Evolutionary conservation across 2,329 filamentous ascomycete species (phyloP).

Genomic region (Immersiporthe knoxdaviesiana): DNA sequence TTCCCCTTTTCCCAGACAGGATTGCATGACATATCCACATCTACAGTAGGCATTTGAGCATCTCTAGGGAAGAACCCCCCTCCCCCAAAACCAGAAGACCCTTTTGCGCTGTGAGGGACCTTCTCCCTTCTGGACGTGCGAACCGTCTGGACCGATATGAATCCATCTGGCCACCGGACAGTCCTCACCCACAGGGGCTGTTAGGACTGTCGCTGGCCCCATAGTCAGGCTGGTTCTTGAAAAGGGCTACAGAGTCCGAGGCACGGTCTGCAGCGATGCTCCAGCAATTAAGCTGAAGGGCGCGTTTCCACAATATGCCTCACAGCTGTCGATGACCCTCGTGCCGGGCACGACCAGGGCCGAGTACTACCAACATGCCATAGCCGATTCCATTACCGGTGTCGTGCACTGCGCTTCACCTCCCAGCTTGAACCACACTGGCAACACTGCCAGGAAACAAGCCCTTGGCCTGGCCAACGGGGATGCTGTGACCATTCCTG

Average conservation of each 20-base stretch:
- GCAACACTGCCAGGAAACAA: background rate
- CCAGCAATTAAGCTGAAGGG: background rate
- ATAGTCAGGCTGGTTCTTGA: conserved; percentile 23
- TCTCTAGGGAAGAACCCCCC: no score
- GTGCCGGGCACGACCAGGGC: background rate
- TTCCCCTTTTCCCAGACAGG: background rate
- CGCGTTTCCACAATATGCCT: conserved; percentile 8
- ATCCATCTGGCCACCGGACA: background rate
- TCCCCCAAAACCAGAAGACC: background rate
- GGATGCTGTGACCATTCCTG: background rate
- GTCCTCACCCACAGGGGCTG: conserved; percentile 23
- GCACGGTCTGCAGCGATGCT: conserved; percentile 14
- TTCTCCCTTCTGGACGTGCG: background rate
- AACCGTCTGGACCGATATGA: background rate
- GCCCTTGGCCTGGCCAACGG: background rate
- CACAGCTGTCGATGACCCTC: conserved; percentile 3
- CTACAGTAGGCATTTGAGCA: background rate
- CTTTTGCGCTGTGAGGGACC: background rate
- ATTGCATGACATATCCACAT: background rate
- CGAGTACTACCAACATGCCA: conserved; percentile 5
- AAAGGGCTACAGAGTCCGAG: conserved; percentile 16
- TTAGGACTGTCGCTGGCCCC: conserved; percentile 11
- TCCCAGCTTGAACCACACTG: background rate
- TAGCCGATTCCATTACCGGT: background rate
- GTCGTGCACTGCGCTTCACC: conserved; percentile 3